Percentiles rank a stretch among this genome's conserved stretches.
phyloP scores from a whole-genome alignment of 352 stramenopile species.

The Phytopythium helicoides region DNA sequence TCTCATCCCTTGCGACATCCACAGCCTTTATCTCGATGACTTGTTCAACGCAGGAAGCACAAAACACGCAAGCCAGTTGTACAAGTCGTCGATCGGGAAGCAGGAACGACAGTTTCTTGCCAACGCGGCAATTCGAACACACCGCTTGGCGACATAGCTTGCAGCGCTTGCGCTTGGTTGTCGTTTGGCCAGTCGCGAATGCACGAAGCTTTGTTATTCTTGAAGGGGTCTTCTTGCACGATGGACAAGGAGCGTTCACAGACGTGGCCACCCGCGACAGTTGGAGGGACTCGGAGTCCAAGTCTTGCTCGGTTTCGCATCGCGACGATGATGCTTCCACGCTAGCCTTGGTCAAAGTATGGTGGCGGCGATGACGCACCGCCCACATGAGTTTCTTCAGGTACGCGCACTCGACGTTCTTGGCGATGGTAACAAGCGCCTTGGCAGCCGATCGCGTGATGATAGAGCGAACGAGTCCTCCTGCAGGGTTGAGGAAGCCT shows the following conservation, averaged over 20 bases:
- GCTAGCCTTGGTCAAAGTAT: slow-evolving; percentile 6
- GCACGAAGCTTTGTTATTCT: slow-evolving; percentile 1
- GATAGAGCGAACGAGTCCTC: slow-evolving; percentile 36
- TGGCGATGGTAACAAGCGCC: slow-evolving; percentile 26
- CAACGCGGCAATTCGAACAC: slow-evolving; percentile 42
- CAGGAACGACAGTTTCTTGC: slow-evolving; percentile 34
- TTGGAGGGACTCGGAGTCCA: background rate
- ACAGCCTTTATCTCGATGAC: slow-evolving; percentile 14
- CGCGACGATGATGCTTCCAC: slow-evolving; percentile 5
- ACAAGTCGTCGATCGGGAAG: slow-evolving; percentile 19
- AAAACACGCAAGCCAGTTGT: slow-evolving; percentile 28
- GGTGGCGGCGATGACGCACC: slow-evolving; percentile 16
- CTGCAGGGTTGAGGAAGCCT: slow-evolving; percentile 34
- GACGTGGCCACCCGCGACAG: background rate
- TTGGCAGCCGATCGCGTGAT: slow-evolving; percentile 27
- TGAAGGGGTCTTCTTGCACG: slow-evolving; percentile 3
- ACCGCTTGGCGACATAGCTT: slow-evolving; percentile 41
- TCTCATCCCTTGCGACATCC: slow-evolving; percentile 21
- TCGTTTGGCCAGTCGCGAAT: background rate
- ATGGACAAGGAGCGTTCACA: slow-evolving; percentile 1
- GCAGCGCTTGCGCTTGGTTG: slow-evolving; percentile 16
- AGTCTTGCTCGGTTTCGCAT: background rate
- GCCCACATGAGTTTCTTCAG: slow-evolving; percentile 71
- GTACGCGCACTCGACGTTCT: slow-evolving; percentile 42
- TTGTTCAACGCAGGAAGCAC: slow-evolving; percentile 25